Conservation (phyloP, 2,329 filamentous ascomycete genomes). For the Coniochaeta ligniaria region DNA sequence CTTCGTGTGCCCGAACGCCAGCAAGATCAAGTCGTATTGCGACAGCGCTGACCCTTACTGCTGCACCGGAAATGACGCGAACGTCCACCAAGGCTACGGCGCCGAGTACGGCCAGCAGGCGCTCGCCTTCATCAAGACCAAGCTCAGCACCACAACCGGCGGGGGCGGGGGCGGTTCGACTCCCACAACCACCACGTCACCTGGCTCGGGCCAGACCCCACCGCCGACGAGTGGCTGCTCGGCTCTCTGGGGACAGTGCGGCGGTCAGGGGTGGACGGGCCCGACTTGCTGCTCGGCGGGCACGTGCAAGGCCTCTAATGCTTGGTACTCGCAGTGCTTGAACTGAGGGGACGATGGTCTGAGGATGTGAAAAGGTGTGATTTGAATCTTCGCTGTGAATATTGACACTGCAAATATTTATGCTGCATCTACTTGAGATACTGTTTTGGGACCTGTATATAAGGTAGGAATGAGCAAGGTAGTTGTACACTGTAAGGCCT, state of each 20-base stretch:
- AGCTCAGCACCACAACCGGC: background rate
- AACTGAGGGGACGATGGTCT: background rate
- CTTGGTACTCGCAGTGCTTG: constrained; percentile 9
- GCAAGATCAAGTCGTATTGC: constrained; percentile 58
- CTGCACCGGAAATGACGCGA: constrained; percentile 54
- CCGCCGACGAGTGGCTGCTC: constrained; percentile 4
- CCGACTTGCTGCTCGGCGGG: constrained; percentile 8
- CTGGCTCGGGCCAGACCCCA: background rate
- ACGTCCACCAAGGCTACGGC: constrained; percentile 57
- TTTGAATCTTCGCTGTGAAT: background rate
- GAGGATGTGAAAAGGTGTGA: background rate
- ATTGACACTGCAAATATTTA: background rate
- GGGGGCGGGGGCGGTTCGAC: constrained; percentile 1
- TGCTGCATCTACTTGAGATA: background rate
- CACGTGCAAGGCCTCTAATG: constrained; percentile 6
- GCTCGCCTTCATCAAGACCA: constrained; percentile 47
- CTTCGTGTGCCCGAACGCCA: constrained; percentile 47
- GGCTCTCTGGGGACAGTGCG: constrained; percentile 6
- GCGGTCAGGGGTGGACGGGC: constrained; percentile 6
- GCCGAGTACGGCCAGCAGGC: constrained; percentile 53
- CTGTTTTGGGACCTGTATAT: background rate
- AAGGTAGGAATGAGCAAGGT: background rate
- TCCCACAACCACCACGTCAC: constrained; percentile 1
- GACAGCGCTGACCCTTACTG: constrained; percentile 58
- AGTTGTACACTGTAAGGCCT: background rate